Evolutionary conservation across 169 alveolate genomes (phyloP).

Genomic region (Plasmodium ovale): DNA sequence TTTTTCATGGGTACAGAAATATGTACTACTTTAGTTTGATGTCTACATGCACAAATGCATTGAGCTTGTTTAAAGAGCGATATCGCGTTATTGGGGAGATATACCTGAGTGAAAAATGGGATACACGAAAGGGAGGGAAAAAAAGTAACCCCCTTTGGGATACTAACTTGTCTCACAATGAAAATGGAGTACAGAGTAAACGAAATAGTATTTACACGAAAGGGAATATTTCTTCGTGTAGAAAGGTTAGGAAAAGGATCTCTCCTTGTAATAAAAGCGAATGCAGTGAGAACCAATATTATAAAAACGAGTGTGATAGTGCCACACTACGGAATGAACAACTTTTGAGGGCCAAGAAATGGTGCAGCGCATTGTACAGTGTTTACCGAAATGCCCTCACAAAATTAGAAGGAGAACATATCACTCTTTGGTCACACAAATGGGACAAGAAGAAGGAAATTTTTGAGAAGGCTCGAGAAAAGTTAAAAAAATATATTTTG

Average conservation of each 20-base stretch:
- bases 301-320: background rate
- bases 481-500: background rate
- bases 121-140: background rate
- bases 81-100: background rate
- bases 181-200: no score
- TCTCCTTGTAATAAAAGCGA: no score
- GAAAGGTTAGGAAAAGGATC: no score
- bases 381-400: background rate
- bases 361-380: background rate
- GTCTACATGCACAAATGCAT: background rate
- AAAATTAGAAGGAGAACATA: conserved; percentile 15
- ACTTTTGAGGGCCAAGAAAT: background rate
- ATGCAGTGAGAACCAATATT: background rate
- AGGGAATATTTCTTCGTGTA: no score
- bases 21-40: conserved; percentile 17
- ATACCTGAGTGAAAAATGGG: background rate
- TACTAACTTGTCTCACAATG: background rate
- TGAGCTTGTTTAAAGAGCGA: background rate
- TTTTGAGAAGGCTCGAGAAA: background rate
- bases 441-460: conserved; percentile 3
- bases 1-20: conserved; percentile 15
- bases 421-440: background rate
- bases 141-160: background rate
- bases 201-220: no score
- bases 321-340: background rate